Conservation (phyloP, 176 grass and related monocot genomes). For the Aegilops sharonensis region DNA sequence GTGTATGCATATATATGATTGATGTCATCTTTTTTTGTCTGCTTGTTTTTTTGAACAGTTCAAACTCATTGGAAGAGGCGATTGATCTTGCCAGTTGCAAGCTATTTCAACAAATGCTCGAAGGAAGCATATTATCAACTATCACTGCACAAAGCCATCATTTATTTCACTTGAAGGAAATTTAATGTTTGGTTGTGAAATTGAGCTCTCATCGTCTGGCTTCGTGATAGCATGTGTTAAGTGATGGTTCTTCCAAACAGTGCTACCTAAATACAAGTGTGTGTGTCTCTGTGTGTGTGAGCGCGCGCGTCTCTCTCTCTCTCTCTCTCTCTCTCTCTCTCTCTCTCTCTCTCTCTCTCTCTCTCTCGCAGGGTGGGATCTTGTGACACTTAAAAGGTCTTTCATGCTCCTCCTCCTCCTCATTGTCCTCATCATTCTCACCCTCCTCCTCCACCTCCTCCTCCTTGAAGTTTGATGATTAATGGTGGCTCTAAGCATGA, state of each 20-base stretch:
- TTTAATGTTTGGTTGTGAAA: not conserved
- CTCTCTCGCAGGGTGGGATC: not conserved
- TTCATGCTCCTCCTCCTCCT: not conserved
- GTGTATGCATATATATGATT: not conserved
- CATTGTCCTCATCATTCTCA: not conserved
- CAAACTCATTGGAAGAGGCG: not conserved
- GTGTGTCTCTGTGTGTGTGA: too few species aligned
- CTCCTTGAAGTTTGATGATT: too few species aligned
- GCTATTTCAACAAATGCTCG: not conserved
- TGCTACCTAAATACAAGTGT: not conserved
- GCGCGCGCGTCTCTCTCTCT: too few species aligned
- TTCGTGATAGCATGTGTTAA: too few species aligned
- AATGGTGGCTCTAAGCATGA: too few species aligned
- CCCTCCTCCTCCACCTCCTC: too few species aligned
- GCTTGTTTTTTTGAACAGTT: not conserved
- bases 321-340: too few species aligned
- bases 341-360: too few species aligned
- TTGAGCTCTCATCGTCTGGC: not conserved
- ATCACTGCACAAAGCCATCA: not conserved
- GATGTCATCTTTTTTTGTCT: not conserved
- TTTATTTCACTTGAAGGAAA: not conserved
- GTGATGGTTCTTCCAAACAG: not conserved
- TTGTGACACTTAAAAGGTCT: not conserved
- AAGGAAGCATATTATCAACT: not conserved
- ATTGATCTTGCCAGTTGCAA: not conserved